Evolutionary conservation across 306 rosid species (phyloP).

Genomic region (Cicer chorassanicum): DNA sequence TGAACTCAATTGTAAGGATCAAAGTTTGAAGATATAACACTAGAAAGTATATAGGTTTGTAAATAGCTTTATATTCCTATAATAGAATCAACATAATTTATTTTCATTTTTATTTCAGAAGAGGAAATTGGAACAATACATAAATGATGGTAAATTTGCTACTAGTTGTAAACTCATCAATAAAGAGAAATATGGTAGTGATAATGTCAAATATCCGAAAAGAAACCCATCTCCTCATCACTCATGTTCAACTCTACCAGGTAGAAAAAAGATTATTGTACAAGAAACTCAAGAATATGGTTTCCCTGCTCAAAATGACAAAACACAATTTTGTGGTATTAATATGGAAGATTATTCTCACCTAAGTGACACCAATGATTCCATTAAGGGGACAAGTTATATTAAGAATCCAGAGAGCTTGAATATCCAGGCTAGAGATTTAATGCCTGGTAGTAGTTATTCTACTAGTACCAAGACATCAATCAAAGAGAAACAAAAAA

Average conservation of each 20-base stretch:
- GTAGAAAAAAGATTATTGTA: neutral
- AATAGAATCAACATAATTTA: neutral
- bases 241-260: slow-evolving; percentile 4
- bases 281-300: slow-evolving; percentile 17
- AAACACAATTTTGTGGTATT: slow-evolving; percentile 6
- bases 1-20: too few species aligned
- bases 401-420: neutral
- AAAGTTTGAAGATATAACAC: too few species aligned
- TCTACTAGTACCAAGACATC: neutral
- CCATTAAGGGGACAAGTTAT: slow-evolving; percentile 10
- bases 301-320: slow-evolving; percentile 17
- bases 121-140: slow-evolving; percentile 36
- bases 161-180: slow-evolving; percentile 2
- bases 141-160: slow-evolving; percentile 2
- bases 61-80: too few species aligned
- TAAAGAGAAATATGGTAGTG: neutral
- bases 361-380: slow-evolving; percentile 12
- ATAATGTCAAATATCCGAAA: neutral
- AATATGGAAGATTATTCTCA: neutral
- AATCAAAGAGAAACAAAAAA: slow-evolving; percentile 20
- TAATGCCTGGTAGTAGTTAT: slow-evolving; percentile 4
- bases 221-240: neutral
- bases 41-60: too few species aligned
- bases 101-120: slow-evolving; percentile 2
- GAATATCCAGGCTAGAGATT: neutral